These are phyloP conservation scores for Pyrenophora tritici-repentis DNA, from an alignment of 2,329 filamentous ascomycete species.

Conservation along the genomic window DNA sequence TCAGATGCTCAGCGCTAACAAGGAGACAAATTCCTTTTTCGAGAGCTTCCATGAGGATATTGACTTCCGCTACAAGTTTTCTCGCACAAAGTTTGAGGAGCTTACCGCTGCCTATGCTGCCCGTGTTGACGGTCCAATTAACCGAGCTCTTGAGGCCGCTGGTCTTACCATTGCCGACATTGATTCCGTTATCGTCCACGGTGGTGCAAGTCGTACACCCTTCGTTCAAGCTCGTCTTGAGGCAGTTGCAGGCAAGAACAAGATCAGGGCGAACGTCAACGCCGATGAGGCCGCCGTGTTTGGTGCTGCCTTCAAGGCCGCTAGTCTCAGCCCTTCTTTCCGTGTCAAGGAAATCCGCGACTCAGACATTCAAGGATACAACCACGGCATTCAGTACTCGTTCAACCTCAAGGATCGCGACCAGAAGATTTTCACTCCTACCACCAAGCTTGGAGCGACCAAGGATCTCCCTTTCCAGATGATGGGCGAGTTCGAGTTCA, in stretches of 20 bases:
- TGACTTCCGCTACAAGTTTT: constrained; percentile 90
- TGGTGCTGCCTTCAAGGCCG: constrained; percentile 92
- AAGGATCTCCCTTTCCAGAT: constrained; percentile 88
- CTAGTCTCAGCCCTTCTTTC: constrained; percentile 91
- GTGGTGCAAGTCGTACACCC: constrained; percentile 85
- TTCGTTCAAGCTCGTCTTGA: constrained; percentile 93
- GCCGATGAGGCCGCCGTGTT: constrained; percentile 96
- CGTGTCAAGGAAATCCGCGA: constrained; percentile 95
- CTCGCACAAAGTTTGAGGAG: constrained; percentile 78
- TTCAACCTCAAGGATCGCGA: constrained; percentile 70
- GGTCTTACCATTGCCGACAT: constrained; percentile 75
- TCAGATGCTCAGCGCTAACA: constrained; percentile 92
- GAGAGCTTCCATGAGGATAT: constrained; percentile 90
- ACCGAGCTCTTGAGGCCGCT: constrained; percentile 74
- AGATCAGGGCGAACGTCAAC: constrained; percentile 92
- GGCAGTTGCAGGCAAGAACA: constrained; percentile 72
- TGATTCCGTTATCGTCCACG: constrained; percentile 90
- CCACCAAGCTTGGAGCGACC: constrained; percentile 73
- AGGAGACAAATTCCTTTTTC: constrained; percentile 77
- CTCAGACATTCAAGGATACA: constrained; percentile 75
- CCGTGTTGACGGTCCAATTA: constrained; percentile 71
- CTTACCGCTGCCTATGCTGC: constrained; percentile 70
- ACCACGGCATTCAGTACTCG: constrained; percentile 75
- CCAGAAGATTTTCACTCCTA: constrained; percentile 82
- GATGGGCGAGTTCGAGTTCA: constrained; percentile 77